A percentile compares a stretch with the other conserved stretches of the same genome.
Evolutionary conservation across 2,329 filamentous ascomycete genomes (phyloP).

Genomic region (Bertia moriformis): DNA sequence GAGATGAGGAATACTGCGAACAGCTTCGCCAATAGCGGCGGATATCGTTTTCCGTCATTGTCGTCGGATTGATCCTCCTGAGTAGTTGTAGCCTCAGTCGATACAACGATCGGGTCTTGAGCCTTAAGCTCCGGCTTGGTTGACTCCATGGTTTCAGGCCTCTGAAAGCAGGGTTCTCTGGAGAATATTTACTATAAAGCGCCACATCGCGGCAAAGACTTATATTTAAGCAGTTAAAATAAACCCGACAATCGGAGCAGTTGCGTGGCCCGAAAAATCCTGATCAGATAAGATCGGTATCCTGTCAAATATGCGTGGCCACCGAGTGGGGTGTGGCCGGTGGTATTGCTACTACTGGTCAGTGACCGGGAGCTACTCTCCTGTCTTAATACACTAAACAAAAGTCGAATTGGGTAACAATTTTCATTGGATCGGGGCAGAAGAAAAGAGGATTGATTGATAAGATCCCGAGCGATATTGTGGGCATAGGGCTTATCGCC

Average conservation of each 20-base stretch:
- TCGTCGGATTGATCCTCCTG: neutral
- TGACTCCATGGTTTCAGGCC: neutral
- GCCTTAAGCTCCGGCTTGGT: neutral
- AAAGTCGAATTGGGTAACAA: neutral
- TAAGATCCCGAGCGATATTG: no score
- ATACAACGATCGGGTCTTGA: neutral
- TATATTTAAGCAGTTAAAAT: neutral
- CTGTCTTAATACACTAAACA: no score
- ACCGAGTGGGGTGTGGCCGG: neutral
- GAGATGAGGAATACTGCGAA: conserved; percentile 32
- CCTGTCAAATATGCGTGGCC: no score
- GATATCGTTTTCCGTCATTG: neutral
- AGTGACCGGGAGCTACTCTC: no score
- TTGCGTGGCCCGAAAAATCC: neutral
- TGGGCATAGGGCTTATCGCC: no score
- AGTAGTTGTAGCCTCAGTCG: neutral
- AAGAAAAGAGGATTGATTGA: neutral
- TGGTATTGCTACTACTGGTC: no score
- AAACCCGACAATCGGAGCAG: neutral
- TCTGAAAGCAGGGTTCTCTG: no score
- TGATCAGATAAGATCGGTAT: neutral
- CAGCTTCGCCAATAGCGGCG: conserved; percentile 11
- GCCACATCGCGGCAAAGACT: neutral
- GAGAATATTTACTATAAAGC: neutral
- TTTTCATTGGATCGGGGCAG: neutral